A percentile compares a stretch with the other conserved stretches of the same genome.
phyloP scores from a whole-genome alignment of 1,284 basidiomycete genomes.

The Malassezia dermatis region DNA sequence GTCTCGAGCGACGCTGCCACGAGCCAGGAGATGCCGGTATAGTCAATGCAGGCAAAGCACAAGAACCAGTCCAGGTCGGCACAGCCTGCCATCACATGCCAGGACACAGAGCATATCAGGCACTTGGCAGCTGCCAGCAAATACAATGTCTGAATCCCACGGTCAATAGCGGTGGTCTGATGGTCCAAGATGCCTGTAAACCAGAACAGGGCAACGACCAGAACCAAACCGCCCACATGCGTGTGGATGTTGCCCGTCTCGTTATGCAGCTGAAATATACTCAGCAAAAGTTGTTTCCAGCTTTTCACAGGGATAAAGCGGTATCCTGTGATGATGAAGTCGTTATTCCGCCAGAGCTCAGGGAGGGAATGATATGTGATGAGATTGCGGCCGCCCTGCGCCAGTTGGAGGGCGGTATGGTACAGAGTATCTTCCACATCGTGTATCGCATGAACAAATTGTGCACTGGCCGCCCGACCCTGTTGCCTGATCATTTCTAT shows the following conservation, averaged over 20 bases:
- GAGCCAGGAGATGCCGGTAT: conserved; percentile 45
- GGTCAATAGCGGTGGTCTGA: conserved; percentile 41
- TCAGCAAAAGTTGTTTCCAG: conserved; percentile 30
- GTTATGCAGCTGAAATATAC: conserved; percentile 45
- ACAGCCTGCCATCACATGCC: conserved; percentile 47
- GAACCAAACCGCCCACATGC: conserved; percentile 36
- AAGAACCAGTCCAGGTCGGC: conserved; percentile 40
- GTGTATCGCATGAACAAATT: conserved; percentile 21
- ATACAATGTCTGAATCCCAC: conserved; percentile 42
- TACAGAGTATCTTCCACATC: conserved; percentile 41
- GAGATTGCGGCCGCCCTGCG: conserved; percentile 31
- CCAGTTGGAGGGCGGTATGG: conserved; percentile 34
- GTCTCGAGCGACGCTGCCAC: conserved; percentile 44
- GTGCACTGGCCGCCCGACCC: neutral
- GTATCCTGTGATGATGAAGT: conserved; percentile 43
- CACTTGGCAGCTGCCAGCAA: conserved; percentile 45
- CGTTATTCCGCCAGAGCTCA: conserved; percentile 44
- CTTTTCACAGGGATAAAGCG: conserved; percentile 42
- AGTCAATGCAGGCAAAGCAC: conserved; percentile 45
- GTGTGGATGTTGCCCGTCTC: conserved; percentile 47
- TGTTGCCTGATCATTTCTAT: conserved; percentile 1
- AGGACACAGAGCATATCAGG: conserved; percentile 35
- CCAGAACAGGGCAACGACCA: conserved; percentile 41
- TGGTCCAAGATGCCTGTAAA: conserved; percentile 34
- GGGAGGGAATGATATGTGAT: conserved; percentile 39